Evolutionary conservation across 2,329 filamentous ascomycete species (phyloP), one percentile per base, ranked within the genome.

Genomic region (Cordyceps tenuipes): DNA sequence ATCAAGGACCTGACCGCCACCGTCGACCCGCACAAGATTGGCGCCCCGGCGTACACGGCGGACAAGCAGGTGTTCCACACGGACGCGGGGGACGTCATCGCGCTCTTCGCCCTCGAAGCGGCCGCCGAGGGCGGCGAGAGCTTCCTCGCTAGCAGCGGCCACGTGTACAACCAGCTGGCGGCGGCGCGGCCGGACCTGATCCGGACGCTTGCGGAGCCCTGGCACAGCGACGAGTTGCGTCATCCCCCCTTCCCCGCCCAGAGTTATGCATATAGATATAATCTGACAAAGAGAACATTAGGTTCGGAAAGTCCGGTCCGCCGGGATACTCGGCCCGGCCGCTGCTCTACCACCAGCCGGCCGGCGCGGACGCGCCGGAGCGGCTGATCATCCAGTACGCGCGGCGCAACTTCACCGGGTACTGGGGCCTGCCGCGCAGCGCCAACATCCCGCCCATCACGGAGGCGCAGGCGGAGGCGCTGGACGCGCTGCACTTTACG

Each of bases 11-110:
- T 88, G 8, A 75, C 59, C 43, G 56, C 64, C 19, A 62, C 59
- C 5, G 60, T 66, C 8, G 65, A 68, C 43, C 57, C 64, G 9
- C 63, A 69, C 29, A 71, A 73, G 3, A 85, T 86, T 52, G 82
- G 82, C 2, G 77, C 78, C 1, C 82, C 82, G 0, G 81, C 82
- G 0, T 85, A 84, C 68, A 85, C 82, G 0, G 74, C 79, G 0
- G 82, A 86, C 60, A 84, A 83, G 66, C 83, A 83, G 67, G 78
- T 81, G 6, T 86, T 86, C 65, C 85, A 87, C 68, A 87, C 82
- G 0, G 84, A 87, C 64, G 67, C 68, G 0, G 78, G 83, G 9
- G 84, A 88, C 64, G 75, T 87, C 2, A 76, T 88, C 21, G 79
- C 81, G 2, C 72, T 87, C 7, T 80, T 84, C 52, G 79, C 79